Evolutionary conservation across 2,329 filamentous ascomycete genomes (phyloP).

Genomic region (Aspergillus oerlinghausenensis): DNA sequence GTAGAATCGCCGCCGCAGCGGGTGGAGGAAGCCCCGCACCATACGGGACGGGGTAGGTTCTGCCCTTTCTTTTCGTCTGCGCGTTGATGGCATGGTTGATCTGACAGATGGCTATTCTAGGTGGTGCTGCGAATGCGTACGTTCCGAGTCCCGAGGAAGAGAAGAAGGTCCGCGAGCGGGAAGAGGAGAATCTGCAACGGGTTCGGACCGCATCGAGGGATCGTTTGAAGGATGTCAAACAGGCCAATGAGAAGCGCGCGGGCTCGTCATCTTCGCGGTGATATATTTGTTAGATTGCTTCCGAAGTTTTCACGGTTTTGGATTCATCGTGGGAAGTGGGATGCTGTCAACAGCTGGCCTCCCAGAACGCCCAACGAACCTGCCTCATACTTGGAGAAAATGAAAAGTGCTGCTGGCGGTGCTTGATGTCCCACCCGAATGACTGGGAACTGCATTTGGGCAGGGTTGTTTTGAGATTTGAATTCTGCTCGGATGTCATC

Average conservation of each 20-base stretch:
- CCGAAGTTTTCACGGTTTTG: neutral
- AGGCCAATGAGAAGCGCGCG: slow-evolving; percentile 16
- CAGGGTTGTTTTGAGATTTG: neutral
- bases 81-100: neutral
- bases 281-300: neutral
- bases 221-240: slow-evolving; percentile 23
- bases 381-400: neutral
- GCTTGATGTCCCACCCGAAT: neutral
- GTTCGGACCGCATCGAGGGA: slow-evolving; percentile 27
- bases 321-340: neutral
- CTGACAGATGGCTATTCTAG: slow-evolving; percentile 10
- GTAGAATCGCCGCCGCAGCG: slow-evolving; percentile 55
- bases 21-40: slow-evolving; percentile 35
- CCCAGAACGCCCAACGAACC: neutral
- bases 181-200: slow-evolving; percentile 29
- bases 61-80: neutral
- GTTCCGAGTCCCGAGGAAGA: slow-evolving; percentile 21
- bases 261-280: slow-evolving; percentile 2
- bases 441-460: neutral
- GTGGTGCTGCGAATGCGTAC: slow-evolving; percentile 35
- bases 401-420: neutral
- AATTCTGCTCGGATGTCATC: neutral
- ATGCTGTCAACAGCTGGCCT: neutral
- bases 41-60: slow-evolving; percentile 41
- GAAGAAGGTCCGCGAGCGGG: slow-evolving; percentile 27